Base-by-base conservation (phyloP, 106 monocot genomes). In the Xerophyta viscosa region DNA sequence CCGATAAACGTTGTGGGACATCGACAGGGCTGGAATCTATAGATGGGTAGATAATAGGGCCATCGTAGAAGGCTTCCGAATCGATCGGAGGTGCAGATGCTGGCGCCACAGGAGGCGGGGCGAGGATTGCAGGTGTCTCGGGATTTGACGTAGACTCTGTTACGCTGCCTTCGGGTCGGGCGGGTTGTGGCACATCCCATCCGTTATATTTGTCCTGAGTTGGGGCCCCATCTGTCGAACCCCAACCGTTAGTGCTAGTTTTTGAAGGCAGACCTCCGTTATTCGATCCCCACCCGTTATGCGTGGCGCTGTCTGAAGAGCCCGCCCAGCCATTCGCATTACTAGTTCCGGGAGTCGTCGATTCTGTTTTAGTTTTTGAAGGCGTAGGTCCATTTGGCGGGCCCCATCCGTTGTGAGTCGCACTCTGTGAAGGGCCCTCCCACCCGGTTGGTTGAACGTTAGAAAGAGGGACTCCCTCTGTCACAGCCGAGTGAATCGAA, bases 401-500 rank as follows among this genome's bases (percentile, higher is more conserved):
- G 8, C 64, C 71, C 71, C 79, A 76, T 12, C 73, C 77, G 45
- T 74, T 74, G 41, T 57, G 65, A 28, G 57, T 60, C 11, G 66
- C 37, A 31, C 45, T 72, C 3, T 27, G 53, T 20, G 67, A 48
- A 50, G 71, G 44, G 20, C 22, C 59, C 5, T 20, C 73, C 77
- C 82, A 77, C 17, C 74, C 78, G 44, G 49, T 78, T 2, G 63
- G 58, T 20, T 46, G 60, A 3, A 50, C 50, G 44, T 50, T 36
- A 33, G 58, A 48, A 14, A 58, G 25, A 1, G 72, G 43, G 29
- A 81, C 50, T 50, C 93, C 93, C 72, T 94, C 84, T 9, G 63
- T 69, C 3, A 81, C 64, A 17, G 93, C 88, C 19, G 84, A 70
- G 46, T 84, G 88, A 39, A 88, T 78, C 43, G 88, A 84, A 17